A percentile compares a stretch with the other conserved stretches of the same genome.
These are phyloP conservation scores for Lactifluus volemus DNA, from an alignment of 768 basidiomycete species.

Conservation along the genomic window DNA sequence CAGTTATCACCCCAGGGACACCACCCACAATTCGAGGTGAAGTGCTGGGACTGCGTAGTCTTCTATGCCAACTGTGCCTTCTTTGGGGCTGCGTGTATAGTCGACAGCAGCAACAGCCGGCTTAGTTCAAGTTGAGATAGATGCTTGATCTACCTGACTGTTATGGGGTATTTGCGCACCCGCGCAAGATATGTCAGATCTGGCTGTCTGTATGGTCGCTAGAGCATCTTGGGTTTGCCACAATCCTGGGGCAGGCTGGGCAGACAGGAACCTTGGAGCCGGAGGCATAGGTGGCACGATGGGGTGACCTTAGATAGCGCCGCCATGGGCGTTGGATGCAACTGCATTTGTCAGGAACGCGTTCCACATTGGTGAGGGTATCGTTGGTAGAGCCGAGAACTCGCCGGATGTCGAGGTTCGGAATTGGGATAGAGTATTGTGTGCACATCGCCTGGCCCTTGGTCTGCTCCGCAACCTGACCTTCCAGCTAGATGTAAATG, in stretches of 20 bases:
- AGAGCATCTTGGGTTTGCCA: not conserved
- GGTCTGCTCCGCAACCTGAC: not conserved
- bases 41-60: too few relatives aligned
- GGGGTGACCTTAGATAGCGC: not conserved
- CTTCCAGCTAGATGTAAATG: constrained; percentile 3
- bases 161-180: too few relatives aligned
- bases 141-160: too few relatives aligned
- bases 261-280: not conserved
- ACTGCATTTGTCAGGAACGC: not conserved
- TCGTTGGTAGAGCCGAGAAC: not conserved
- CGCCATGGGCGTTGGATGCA: not conserved
- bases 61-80: too few relatives aligned
- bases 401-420: not conserved
- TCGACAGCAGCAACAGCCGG: too few relatives aligned
- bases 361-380: not conserved
- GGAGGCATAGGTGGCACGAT: not conserved
- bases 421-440: constrained; percentile 3
- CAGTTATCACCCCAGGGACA: too few relatives aligned
- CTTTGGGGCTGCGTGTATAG: too few relatives aligned
- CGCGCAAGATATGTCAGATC: not conserved
- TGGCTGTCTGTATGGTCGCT: not conserved
- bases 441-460: constrained; percentile 6
- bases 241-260: not conserved
- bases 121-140: not conserved
- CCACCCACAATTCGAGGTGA: too few relatives aligned